Evolutionary conservation across 2,329 filamentous ascomycete genomes (phyloP), one percentile per base, ranked within the genome.

Genomic region (Penicillium sp.): DNA sequence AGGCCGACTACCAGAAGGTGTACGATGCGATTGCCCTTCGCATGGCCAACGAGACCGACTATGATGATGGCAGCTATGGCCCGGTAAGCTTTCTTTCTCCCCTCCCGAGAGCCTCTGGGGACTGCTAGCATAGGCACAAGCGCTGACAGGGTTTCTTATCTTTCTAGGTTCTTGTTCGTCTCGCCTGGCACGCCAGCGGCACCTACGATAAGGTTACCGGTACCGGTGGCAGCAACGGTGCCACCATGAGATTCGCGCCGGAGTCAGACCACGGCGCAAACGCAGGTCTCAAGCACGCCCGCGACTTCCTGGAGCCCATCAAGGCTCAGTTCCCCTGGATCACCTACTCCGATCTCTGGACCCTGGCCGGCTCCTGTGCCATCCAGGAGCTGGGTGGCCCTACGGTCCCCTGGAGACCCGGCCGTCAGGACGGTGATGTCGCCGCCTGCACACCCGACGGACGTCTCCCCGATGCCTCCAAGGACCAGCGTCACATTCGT

Each of bases 301-400:
- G 93, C 57, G 88, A 96, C 77, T 97, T 97, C 82, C 85, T 97
- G 56, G 89, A 95, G 78, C 92, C 92, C 60, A 82, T 97, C 68
- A 96, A 97, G 82, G 80, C 82, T 65, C 86, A 92, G 77, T 92
- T 90, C 84, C 92, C 93, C 49, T 97, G 93, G 94, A 96, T 97
- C 78, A 83, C 84, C 59, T 96, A 97, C 84, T 95, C 92, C 14
- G 93, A 99, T 73, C 88, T 99, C 65, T 97, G 93, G 94, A 97
- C 94, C 59, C 86, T 99, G 54, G 88, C 78, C 51, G 94, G 91
- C 70, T 86, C 94, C 62, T 85, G 82, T 73, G 90, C 92, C 64
- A 86, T 97, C 73, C 93, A 97, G 80, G 93, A 99, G 79, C 93
- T 97, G 88, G 86, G 92, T 73, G 93, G 93, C 6, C 93, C 93